Evolutionary conservation across 179 eudicot genomes (phyloP).

Genomic region (Spinacia oleracea): DNA sequence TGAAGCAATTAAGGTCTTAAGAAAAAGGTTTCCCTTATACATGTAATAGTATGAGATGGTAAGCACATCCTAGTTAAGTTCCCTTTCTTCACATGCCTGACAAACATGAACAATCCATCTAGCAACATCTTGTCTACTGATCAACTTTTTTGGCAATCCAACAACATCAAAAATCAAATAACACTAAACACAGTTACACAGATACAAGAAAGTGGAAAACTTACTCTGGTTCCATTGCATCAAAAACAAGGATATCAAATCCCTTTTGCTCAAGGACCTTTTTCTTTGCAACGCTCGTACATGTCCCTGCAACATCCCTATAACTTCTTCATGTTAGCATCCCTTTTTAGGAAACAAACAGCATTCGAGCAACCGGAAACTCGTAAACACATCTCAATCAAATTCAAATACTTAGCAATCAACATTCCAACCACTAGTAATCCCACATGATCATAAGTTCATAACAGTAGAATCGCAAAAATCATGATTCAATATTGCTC

Average conservation of each 20-base stretch:
- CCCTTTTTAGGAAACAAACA: not conserved
- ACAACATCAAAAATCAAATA: not conserved
- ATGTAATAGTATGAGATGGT: not conserved
- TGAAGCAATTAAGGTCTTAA: not conserved
- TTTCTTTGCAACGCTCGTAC: constrained; percentile 63
- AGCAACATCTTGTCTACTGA: not conserved
- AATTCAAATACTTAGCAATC: not conserved
- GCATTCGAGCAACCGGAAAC: not conserved
- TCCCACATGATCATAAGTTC: constrained; percentile 1
- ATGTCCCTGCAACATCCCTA: constrained; percentile 75
- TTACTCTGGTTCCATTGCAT: constrained; percentile 75
- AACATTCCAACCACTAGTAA: not conserved
- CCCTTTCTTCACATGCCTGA: not conserved
- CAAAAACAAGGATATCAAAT: constrained; percentile 53
- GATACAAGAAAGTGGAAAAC: constrained; percentile 25
- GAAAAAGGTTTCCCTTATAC: not conserved
- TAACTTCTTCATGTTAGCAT: constrained; percentile 13
- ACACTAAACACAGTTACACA: too few relatives aligned
- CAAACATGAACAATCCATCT: not conserved
- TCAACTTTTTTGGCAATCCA: not conserved
- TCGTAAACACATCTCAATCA: not conserved
- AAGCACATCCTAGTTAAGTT: not conserved
- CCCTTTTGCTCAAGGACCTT: constrained; percentile 69
- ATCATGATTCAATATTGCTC: not conserved
- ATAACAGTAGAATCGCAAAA: not conserved